Conservation (phyloP, 2,329 filamentous ascomycete genomes). For the Apiospora sp. region DNA sequence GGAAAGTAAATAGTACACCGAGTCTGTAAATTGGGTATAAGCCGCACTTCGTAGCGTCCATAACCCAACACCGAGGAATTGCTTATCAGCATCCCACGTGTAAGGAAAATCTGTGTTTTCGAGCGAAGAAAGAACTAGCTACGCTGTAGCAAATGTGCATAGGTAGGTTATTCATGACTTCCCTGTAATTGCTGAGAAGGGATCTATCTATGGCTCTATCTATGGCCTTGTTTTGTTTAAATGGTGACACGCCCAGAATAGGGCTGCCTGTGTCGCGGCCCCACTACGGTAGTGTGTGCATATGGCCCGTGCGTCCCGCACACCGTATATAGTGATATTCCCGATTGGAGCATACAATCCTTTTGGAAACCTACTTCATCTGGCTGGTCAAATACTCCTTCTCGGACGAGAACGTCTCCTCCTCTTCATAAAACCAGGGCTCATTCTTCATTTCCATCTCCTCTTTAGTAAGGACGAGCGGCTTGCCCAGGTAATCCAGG, state of each 20-base stretch:
- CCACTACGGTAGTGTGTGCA: too few relatives aligned
- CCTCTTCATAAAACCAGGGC: constrained; percentile 28
- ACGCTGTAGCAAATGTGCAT: neutral
- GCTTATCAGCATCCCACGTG: neutral
- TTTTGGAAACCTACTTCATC: constrained; percentile 24
- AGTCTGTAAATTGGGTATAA: neutral
- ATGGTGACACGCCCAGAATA: too few relatives aligned
- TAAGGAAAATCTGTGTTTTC: neutral
- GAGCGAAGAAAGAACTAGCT: neutral
- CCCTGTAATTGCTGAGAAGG: neutral
- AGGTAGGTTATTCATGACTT: neutral
- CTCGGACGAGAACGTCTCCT: constrained; percentile 28
- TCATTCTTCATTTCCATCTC: constrained; percentile 30
- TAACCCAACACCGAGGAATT: neutral
- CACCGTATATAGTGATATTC: too few relatives aligned
- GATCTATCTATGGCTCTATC: neutral
- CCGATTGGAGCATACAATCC: neutral
- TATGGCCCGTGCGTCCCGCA: too few relatives aligned
- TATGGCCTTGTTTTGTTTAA: too few relatives aligned
- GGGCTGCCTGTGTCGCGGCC: too few relatives aligned
- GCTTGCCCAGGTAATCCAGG: constrained; percentile 27
- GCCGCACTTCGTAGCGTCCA: neutral
- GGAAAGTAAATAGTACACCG: neutral
- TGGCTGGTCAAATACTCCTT: constrained; percentile 27
- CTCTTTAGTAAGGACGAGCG: constrained; percentile 28